Evolutionary conservation across 106 monocot genomes (phyloP).

Genomic region (Dendrobium officinale): DNA sequence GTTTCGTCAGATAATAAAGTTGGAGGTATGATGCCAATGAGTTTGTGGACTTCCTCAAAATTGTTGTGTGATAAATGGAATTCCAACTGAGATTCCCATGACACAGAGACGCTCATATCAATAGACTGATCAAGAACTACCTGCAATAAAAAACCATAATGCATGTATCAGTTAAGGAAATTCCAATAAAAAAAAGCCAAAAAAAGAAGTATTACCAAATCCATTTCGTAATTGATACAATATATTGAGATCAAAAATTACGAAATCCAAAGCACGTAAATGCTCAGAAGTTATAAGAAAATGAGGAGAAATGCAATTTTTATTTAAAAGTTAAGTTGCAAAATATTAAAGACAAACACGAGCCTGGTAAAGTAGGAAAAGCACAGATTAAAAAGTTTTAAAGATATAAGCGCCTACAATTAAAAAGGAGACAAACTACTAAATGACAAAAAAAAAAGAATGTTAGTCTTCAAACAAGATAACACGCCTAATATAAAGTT

Average conservation of each 20-base stretch:
- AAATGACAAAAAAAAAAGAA: not conserved
- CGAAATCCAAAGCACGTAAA: not conserved
- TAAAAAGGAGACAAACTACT: not conserved
- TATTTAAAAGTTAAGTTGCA: not conserved
- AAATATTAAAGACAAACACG: not conserved
- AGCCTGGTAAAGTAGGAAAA: not conserved
- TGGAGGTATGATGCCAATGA: slow-evolving; percentile 56
- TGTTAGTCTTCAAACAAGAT: not conserved
- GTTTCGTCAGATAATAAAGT: slow-evolving; percentile 39
- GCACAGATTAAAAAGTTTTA: not conserved
- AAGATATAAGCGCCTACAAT: not conserved
- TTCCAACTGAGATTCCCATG: slow-evolving; percentile 85
- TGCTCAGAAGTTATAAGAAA: not conserved
- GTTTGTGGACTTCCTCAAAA: slow-evolving; percentile 42
- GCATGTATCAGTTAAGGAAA: not conserved
- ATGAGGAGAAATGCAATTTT: not conserved
- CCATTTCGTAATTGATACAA: not conserved
- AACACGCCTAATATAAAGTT: not conserved
- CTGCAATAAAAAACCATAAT: slow-evolving; percentile 36
- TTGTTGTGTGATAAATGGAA: slow-evolving; percentile 67
- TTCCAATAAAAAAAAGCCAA: not conserved
- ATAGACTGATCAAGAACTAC: slow-evolving; percentile 71
- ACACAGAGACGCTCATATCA: slow-evolving; percentile 32
- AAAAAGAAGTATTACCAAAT: not conserved
- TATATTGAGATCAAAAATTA: not conserved